phyloP scores from a whole-genome alignment of 331 rosid genomes.

The Erythrophleum ivorense region DNA sequence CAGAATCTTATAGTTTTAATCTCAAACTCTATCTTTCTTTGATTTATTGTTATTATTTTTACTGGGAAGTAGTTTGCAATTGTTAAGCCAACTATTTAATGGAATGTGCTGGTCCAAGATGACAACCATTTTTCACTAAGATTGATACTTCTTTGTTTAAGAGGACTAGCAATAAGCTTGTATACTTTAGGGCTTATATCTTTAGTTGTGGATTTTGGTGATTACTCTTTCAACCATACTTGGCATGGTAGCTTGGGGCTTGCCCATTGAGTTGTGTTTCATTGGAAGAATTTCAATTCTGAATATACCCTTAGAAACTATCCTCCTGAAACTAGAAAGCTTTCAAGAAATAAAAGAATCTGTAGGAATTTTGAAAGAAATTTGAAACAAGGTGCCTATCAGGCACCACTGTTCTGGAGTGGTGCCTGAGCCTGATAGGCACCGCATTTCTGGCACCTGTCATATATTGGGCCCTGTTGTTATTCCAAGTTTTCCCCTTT shows the following conservation, averaged over 20 bases:
- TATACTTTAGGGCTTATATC: background rate
- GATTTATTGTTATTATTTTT: background rate
- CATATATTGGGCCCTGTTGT: background rate
- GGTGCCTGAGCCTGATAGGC: background rate
- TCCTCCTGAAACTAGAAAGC: background rate
- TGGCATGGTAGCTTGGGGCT: background rate
- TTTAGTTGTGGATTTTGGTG: background rate
- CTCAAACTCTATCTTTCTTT: background rate
- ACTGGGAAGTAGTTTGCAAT: background rate
- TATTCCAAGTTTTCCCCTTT: background rate
- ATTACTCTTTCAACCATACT: background rate
- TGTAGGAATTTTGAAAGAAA: background rate
- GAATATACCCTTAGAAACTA: background rate
- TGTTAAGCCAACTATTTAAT: background rate
- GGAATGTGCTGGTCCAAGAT: background rate
- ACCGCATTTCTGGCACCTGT: background rate
- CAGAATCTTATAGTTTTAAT: background rate
- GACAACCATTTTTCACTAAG: background rate
- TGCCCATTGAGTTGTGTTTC: background rate
- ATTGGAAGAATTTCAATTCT: background rate
- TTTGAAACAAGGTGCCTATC: background rate
- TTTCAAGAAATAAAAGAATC: background rate
- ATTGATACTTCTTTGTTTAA: background rate
- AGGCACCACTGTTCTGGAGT: background rate
- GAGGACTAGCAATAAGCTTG: conserved; percentile 1